Conservation (phyloP, 208 protist species). For the Leishmania gerbilli region DNA sequence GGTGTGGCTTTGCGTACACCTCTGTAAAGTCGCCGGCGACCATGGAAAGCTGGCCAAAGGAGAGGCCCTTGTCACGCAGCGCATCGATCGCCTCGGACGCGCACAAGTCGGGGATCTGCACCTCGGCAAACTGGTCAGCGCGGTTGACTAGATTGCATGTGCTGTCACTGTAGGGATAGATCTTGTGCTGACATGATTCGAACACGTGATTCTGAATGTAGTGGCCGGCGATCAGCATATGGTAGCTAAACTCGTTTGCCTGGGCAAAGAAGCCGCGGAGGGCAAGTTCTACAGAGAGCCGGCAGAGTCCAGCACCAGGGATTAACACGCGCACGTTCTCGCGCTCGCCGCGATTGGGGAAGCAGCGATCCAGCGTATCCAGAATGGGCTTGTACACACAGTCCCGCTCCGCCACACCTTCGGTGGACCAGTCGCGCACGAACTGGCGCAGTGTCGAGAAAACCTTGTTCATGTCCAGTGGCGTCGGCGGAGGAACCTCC, state of each 20-base stretch:
- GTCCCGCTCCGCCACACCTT: constrained; percentile 91
- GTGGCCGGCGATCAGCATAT: constrained; percentile 97
- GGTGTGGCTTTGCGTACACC: constrained; percentile 90
- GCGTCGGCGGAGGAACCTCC: constrained; percentile 78
- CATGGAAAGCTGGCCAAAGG: constrained; percentile 95
- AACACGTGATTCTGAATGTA: constrained; percentile 95
- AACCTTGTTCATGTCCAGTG: constrained; percentile 94
- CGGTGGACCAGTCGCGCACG: constrained; percentile 94
- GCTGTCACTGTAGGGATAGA: constrained; percentile 94
- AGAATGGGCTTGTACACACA: constrained; percentile 91
- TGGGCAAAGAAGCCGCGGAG: constrained; percentile 91
- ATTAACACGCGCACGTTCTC: constrained; percentile 77
- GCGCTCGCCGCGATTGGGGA: constrained; percentile 61
- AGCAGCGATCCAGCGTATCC: constrained; percentile 75
- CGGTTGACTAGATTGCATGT: constrained; percentile 90
- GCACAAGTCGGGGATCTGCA: constrained; percentile 92
- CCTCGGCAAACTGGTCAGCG: constrained; percentile 89
- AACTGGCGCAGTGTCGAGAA: constrained; percentile 96
- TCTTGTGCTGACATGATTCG: constrained; percentile 75
- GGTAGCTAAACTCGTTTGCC: constrained; percentile 98
- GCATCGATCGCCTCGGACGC: constrained; percentile 79
- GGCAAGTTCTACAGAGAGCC: constrained; percentile 95
- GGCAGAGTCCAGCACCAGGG: constrained; percentile 91
- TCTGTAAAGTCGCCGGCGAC: constrained; percentile 97
- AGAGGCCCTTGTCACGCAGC: constrained; percentile 46